phyloP scores from a whole-genome alignment of 306 rosid genomes.

The Dryas drummondii region DNA sequence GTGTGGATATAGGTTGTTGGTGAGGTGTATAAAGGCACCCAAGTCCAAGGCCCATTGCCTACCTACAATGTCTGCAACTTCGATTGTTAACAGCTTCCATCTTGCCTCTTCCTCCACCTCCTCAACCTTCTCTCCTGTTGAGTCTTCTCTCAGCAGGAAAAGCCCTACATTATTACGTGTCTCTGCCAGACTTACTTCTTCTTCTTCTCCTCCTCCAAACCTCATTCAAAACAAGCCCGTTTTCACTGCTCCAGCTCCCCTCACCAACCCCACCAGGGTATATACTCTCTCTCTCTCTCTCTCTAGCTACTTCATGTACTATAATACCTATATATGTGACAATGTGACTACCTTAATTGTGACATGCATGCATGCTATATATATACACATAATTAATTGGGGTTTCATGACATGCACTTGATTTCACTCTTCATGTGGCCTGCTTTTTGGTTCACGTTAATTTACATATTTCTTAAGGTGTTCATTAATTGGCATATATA shows the following conservation, averaged over 20 bases:
- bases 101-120: constrained; percentile 43
- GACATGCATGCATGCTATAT: no score
- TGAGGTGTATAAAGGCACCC: constrained; percentile 31
- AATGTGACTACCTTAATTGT: neutral
- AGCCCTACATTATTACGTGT: constrained; percentile 43
- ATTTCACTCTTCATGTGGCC: no score
- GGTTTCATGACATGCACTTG: no score
- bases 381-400: no score
- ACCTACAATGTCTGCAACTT: constrained; percentile 67
- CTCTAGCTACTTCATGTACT: neutral
- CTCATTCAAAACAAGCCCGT: constrained; percentile 87
- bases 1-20: neutral
- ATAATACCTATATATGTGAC: neutral
- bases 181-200: constrained; percentile 51
- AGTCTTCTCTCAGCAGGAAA: constrained; percentile 32
- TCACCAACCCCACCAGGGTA: constrained; percentile 47
- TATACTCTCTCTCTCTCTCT: neutral
- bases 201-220: constrained; percentile 50
- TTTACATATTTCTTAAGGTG: no score
- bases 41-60: constrained; percentile 21
- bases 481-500: neutral
- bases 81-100: constrained; percentile 51
- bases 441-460: neutral
- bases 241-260: constrained; percentile 70
- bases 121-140: constrained; percentile 38